Conservation (phyloP, 2,329 filamentous ascomycete species). For the Monascus ruber region DNA sequence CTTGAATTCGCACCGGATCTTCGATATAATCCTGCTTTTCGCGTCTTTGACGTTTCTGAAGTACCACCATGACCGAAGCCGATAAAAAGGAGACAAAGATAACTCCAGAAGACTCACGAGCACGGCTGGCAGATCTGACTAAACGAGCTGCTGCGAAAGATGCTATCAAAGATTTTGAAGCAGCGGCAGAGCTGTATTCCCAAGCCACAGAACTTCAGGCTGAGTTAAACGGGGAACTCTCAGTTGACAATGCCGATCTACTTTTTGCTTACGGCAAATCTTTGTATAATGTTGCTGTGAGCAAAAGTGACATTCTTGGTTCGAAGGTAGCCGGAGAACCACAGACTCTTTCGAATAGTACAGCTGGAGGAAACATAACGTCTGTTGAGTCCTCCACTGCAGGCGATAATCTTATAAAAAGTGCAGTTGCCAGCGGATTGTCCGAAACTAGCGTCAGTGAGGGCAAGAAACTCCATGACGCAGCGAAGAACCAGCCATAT, state of each 20-base stretch:
- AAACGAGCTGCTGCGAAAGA: slow-evolving; percentile 76
- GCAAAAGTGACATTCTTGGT: slow-evolving; percentile 88
- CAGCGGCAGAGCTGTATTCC: slow-evolving; percentile 78
- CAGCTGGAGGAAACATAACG: slow-evolving; percentile 30
- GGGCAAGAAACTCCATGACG: slow-evolving; percentile 7
- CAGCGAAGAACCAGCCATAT: slow-evolving; percentile 44
- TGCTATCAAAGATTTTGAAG: slow-evolving; percentile 75
- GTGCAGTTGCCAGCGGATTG: slow-evolving; percentile 13
- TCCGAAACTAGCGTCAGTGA: slow-evolving; percentile 7
- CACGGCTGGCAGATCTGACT: slow-evolving; percentile 64
- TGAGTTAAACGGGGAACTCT: slow-evolving; percentile 83
- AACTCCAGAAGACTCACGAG: slow-evolving; percentile 33
- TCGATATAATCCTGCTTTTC: background rate
- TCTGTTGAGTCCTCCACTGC: slow-evolving; percentile 8
- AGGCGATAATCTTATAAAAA: slow-evolving; percentile 13
- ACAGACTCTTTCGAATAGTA: slow-evolving; percentile 43
- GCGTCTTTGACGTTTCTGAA: background rate
- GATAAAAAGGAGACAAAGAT: slow-evolving; percentile 6
- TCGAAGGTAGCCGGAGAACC: slow-evolving; percentile 56
- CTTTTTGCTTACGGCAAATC: slow-evolving; percentile 90
- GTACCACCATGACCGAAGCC: slow-evolving; percentile 15
- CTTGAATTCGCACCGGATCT: too few relatives aligned
- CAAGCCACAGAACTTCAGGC: slow-evolving; percentile 83
- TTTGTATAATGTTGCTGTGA: slow-evolving; percentile 85
- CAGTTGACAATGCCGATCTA: slow-evolving; percentile 80